phyloP scores from a whole-genome alignment of 495 filamentous ascomycete species.

The Bacidia rubella region DNA sequence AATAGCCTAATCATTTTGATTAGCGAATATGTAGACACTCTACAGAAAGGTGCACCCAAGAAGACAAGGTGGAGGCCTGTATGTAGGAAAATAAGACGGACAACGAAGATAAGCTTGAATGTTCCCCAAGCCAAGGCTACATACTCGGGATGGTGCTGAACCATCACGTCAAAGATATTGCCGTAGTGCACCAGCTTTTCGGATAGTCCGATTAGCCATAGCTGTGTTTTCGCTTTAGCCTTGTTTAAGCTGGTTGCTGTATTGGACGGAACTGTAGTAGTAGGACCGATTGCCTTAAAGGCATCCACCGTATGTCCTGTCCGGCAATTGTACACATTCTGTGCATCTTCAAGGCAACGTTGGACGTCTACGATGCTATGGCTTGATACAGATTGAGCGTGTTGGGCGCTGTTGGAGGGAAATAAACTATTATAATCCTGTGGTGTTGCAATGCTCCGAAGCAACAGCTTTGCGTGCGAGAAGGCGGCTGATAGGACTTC shows the following conservation, averaged over 20 bases:
- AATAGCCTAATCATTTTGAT: too few relatives aligned
- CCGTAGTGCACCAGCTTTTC: too few relatives aligned
- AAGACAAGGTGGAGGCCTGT: too few relatives aligned
- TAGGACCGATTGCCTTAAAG: background rate
- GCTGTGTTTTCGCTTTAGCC: background rate
- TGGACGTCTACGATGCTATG: background rate
- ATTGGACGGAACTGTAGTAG: background rate
- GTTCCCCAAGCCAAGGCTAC: too few relatives aligned
- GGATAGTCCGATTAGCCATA: background rate
- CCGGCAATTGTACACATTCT: background rate
- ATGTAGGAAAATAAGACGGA: too few relatives aligned
- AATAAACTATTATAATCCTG: background rate
- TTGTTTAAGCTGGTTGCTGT: background rate
- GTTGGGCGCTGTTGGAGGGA: background rate
- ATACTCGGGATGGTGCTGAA: too few relatives aligned
- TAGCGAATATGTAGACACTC: too few relatives aligned
- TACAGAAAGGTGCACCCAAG: too few relatives aligned
- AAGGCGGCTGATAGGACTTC: background rate
- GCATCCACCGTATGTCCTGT: background rate
- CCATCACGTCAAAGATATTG: too few relatives aligned
- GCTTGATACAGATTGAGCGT: background rate
- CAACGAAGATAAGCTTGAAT: too few relatives aligned
- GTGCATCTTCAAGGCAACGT: background rate
- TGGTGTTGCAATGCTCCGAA: background rate
- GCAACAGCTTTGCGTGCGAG: background rate